A percentile compares a stretch with the other conserved stretches of the same genome.
phyloP scores from a whole-genome alignment of 2,329 filamentous ascomycete genomes.

The Apiospora aurea region DNA sequence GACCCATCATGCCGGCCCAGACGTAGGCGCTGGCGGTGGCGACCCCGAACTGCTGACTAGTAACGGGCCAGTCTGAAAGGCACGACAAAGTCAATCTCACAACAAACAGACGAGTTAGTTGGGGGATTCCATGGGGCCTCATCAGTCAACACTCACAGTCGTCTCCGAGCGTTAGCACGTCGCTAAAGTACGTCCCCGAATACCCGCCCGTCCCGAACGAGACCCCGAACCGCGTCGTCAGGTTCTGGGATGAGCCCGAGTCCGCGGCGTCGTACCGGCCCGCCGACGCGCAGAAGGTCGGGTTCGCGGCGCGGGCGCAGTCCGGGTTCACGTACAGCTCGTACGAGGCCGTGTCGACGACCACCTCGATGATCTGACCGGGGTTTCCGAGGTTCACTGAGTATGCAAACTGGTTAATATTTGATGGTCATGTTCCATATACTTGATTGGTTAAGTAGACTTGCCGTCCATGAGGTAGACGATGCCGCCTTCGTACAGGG shows the following conservation, averaged over 20 bases:
- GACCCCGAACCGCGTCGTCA: slow-evolving; percentile 37
- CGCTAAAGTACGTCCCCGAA: slow-evolving; percentile 25
- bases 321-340: slow-evolving; percentile 70
- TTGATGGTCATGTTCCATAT: slow-evolving; percentile 22
- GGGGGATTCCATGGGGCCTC: too few species aligned
- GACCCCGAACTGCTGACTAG: slow-evolving; percentile 44
- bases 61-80: slow-evolving; percentile 40
- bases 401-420: slow-evolving; percentile 30
- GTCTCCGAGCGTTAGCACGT: slow-evolving; percentile 25
- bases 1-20: slow-evolving; percentile 46
- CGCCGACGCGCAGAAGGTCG: slow-evolving; percentile 52
- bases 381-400: slow-evolving; percentile 61
- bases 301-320: slow-evolving; percentile 53
- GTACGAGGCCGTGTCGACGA: slow-evolving; percentile 66
- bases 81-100: too few species aligned
- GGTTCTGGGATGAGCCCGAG: slow-evolving; percentile 48
- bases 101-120: too few species aligned
- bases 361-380: slow-evolving; percentile 58
- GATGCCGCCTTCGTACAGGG: slow-evolving; percentile 40
- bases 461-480: slow-evolving; percentile 45
- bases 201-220: slow-evolving; percentile 25
- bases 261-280: slow-evolving; percentile 51
- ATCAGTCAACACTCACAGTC: slow-evolving; percentile 26
- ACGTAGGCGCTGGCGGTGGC: slow-evolving; percentile 46
- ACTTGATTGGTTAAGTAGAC: slow-evolving; percentile 23